Evolutionary conservation across 106 monocot genomes (phyloP), one percentile per base, ranked within the genome.

Genomic region (Dendrobium huoshanense): DNA sequence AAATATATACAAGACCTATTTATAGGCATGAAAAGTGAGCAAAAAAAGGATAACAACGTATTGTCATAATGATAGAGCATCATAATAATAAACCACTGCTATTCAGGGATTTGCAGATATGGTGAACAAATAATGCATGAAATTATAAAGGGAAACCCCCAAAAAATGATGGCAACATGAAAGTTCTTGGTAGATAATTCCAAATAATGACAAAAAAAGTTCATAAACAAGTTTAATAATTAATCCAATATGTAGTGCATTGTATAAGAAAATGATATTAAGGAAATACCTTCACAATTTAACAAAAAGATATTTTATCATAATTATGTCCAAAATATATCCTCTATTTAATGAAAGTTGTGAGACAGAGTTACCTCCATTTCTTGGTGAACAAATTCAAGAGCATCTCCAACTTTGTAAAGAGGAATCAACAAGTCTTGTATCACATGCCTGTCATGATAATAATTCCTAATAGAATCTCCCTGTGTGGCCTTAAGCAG

Each of bases 401-500:
- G 80, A 10, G 84, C 84, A 9, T 84, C 84, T 0, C 80, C 80
- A 77, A 84, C 84, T 84, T 84, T 84, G 37, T 82, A 82, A 1
- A 86, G 79, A 73, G 81, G 85, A 61, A 86, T 82, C 61, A 86
- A 58, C 41, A 86, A 19, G 78, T 86, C 85, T 73, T 86, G 85
- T 67, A 86, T 81, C 29, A 86, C 85, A 79, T 86, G 85, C 78
- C 47, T 73, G n/a, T 86, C 82, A 67, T 86, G 85, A 47, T 86
- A 86, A 29, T 86, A 86, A n/a, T 86, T 86, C 33, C 82, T 55
- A 31, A 85, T 75, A 64, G 85, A 73, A 17, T 85, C 85, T 22
- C 85, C 85, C 16, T 85, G 85, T 1, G 85, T 85, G 19, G 85
- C 85, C 67, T 85, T 85, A 19, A 85, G 85, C 73, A 85, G 37